Conservation (phyloP, 2,329 filamentous ascomycete species). For the Scortechinia acanthostroma region DNA sequence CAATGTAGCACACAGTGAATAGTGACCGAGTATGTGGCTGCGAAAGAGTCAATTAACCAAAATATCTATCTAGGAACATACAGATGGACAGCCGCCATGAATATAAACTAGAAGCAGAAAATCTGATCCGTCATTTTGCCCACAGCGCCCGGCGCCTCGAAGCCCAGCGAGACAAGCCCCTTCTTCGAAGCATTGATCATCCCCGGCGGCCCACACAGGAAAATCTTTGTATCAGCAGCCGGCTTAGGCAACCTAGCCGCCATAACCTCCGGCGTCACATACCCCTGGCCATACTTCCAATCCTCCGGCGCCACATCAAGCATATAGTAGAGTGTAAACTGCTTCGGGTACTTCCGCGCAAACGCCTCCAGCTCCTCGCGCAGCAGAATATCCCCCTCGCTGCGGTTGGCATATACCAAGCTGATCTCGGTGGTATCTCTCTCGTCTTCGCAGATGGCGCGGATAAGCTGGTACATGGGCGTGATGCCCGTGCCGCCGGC, state of each 20-base stretch:
- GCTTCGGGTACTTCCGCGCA: constrained; percentile 37
- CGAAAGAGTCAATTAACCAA: too few species aligned
- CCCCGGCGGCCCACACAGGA: constrained; percentile 53
- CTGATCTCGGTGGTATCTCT: constrained; percentile 44
- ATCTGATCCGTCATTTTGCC: constrained; percentile 45
- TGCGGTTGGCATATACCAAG: constrained; percentile 51
- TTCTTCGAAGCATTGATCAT: constrained; percentile 52
- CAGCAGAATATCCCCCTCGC: constrained; percentile 51
- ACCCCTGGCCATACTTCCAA: constrained; percentile 40
- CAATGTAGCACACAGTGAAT: too few species aligned
- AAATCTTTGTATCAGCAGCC: constrained; percentile 35
- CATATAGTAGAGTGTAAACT: constrained; percentile 47
- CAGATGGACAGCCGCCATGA: too few species aligned
- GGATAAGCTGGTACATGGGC: constrained; percentile 54
- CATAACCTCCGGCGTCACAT: constrained; percentile 29
- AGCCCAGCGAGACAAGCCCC: constrained; percentile 37
- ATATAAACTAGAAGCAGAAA: constrained; percentile 36
- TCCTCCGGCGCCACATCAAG: constrained; percentile 33
- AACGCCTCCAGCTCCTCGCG: constrained; percentile 45
- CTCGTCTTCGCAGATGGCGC: constrained; percentile 55
- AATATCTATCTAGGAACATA: too few species aligned
- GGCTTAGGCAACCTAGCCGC: constrained; percentile 36
- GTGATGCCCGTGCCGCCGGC: constrained; percentile 44
- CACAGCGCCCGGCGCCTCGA: constrained; percentile 35
- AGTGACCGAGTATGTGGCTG: too few species aligned